Evolutionary conservation across 768 basidiomycete genomes (phyloP).

Genomic region (Mycena alexandri): DNA sequence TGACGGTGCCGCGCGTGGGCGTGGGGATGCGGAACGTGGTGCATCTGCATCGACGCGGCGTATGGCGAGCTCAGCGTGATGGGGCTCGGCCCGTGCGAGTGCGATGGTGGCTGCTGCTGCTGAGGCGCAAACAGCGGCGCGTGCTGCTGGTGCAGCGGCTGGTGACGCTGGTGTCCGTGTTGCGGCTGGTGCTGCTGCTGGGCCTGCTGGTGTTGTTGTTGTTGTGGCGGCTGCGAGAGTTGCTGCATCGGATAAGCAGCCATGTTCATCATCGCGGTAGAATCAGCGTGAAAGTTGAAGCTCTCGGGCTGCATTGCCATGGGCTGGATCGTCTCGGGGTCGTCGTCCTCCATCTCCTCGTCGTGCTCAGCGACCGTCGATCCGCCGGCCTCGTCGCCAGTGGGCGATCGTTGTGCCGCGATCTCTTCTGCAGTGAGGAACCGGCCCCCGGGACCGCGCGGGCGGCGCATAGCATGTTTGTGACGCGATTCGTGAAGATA

Average conservation of each 20-base stretch:
- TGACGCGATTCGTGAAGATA: conserved; percentile 99
- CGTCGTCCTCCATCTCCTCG: conserved; percentile 60
- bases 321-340: conserved; percentile 36
- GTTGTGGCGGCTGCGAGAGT: conserved; percentile 37
- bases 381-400: conserved; percentile 48
- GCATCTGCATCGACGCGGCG: conserved; percentile 68
- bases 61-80: conserved; percentile 72
- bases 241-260: conserved; percentile 40
- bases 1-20: conserved; percentile 83
- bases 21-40: conserved; percentile 85
- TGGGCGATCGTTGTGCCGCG: conserved; percentile 76
- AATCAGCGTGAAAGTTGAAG: conserved; percentile 42
- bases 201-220: conserved; percentile 38
- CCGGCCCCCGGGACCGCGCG: conserved; percentile 95
- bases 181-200: conserved; percentile 33
- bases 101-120: conserved; percentile 28
- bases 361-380: conserved; percentile 48
- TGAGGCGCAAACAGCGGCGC: conserved; percentile 25
- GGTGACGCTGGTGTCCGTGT: conserved; percentile 28
- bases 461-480: conserved; percentile 97
- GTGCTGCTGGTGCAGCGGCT: conserved; percentile 16
- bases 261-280: conserved; percentile 45
- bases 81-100: conserved; percentile 38
- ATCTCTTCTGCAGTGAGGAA: conserved; percentile 98
- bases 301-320: conserved; percentile 42